Percentiles rank a stretch among this genome's conserved stretches.
phyloP scores from a whole-genome alignment of 2,329 filamentous ascomycete genomes.

The Bisporella sp. region DNA sequence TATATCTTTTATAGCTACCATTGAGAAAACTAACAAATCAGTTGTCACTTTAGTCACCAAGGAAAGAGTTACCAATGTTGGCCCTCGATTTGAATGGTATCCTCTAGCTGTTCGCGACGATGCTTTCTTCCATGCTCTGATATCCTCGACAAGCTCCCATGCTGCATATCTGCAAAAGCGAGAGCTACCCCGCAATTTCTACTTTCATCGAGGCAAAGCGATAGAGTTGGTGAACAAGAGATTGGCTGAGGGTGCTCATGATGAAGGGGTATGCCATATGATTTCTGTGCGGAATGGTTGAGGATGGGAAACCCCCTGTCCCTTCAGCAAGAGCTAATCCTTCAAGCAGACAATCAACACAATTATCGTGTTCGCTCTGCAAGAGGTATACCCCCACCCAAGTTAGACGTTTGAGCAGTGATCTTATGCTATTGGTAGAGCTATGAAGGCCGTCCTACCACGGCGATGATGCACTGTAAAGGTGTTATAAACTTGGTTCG shows the following conservation, averaged over 20 bases:
- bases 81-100: constrained; percentile 19
- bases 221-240: constrained; percentile 15
- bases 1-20: not conserved
- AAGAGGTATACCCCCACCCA: constrained; percentile 11
- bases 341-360: constrained; percentile 11
- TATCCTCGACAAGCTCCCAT: constrained; percentile 15
- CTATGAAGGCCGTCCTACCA: constrained; percentile 10
- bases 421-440: not conserved
- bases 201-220: constrained; percentile 13
- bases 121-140: constrained; percentile 18
- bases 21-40: constrained; percentile 10
- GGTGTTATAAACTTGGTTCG: constrained; percentile 11
- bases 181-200: constrained; percentile 11
- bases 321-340: too few relatives aligned
- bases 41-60: constrained; percentile 13
- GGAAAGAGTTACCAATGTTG: constrained; percentile 11
- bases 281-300: too few relatives aligned
- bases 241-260: constrained; percentile 9
- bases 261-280: constrained; percentile 8
- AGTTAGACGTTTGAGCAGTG: not conserved
- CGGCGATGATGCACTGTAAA: constrained; percentile 11
- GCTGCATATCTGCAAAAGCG: constrained; percentile 11
- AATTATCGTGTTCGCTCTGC: constrained; percentile 14
- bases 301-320: too few relatives aligned
- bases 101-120: constrained; percentile 15